Evolutionary conservation across 805 yeast species (phyloP).

Genomic region (Hanseniaspora valbyensis): DNA sequence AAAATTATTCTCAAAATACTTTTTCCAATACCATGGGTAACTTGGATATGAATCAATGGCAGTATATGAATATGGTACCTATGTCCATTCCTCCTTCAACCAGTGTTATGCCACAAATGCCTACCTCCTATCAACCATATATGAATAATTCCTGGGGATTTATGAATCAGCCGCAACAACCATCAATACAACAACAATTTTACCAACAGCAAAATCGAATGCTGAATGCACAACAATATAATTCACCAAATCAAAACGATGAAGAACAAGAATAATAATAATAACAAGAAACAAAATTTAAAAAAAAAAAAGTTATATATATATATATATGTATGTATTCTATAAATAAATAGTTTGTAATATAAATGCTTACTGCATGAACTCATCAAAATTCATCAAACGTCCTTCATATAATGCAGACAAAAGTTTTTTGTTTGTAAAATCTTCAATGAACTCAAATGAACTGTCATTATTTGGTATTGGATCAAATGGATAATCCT

Average conservation of each 20-base stretch:
- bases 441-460: background rate
- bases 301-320: too few relatives aligned
- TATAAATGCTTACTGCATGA: background rate
- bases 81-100: slow-evolving; percentile 1
- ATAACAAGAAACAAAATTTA: background rate
- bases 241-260: background rate
- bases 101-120: slow-evolving; percentile 8
- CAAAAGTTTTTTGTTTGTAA: background rate
- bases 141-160: background rate
- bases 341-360: background rate
- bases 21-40: background rate
- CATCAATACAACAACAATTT: slow-evolving; percentile 6
- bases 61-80: background rate
- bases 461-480: background rate
- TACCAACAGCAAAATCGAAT: slow-evolving; percentile 13
- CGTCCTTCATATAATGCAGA: slow-evolving; percentile 4
- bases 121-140: background rate
- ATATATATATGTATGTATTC: too few relatives aligned
- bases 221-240: background rate
- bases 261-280: background rate
- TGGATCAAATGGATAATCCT: slow-evolving; percentile 6
- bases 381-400: background rate
- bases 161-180: slow-evolving; percentile 7
- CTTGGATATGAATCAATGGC: background rate
- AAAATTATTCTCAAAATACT: background rate